Conservation (phyloP, 192 early-diverging fungal genomes). For the Pilaira anomala region DNA sequence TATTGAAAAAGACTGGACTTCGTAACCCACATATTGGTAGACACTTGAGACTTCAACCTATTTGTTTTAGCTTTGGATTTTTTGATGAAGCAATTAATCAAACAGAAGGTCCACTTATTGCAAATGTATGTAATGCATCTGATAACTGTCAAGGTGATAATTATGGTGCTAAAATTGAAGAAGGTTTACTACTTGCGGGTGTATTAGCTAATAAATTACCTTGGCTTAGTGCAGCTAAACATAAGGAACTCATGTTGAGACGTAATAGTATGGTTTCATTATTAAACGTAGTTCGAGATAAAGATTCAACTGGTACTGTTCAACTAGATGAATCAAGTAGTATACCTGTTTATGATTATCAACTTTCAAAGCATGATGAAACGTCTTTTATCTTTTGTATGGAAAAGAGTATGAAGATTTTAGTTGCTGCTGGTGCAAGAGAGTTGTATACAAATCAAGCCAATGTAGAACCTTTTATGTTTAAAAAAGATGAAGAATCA, state of each 20-base stretch:
- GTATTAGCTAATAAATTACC: conserved; percentile 39
- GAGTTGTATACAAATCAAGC: conserved; percentile 49
- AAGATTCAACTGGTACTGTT: conserved; percentile 49
- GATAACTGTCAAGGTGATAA: conserved; percentile 60
- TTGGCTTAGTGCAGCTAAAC: conserved; percentile 47
- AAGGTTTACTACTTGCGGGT: conserved; percentile 53
- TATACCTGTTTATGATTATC: conserved; percentile 32
- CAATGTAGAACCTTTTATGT: conserved; percentile 38
- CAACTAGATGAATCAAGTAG: conserved; percentile 40
- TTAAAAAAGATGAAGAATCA: conserved; percentile 35
- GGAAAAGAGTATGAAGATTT: conserved; percentile 39
- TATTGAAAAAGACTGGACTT: conserved; percentile 61
- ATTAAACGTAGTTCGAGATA: conserved; percentile 62
- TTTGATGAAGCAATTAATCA: conserved; percentile 53
- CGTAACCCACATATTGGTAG: conserved; percentile 69
- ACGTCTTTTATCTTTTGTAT: conserved; percentile 42
- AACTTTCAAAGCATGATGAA: conserved; percentile 52
- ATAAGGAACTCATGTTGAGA: conserved; percentile 52
- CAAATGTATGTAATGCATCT: conserved; percentile 52
- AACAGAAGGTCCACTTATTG: conserved; percentile 64
- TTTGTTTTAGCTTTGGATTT: conserved; percentile 54
- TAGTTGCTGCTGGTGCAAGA: conserved; percentile 65
- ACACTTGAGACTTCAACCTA: conserved; percentile 68
- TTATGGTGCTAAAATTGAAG: conserved; percentile 69
- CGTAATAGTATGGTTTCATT: conserved; percentile 47